These are phyloP conservation scores for Tanacetum coccineum DNA, from an alignment of 129 eudicot species.

Conservation along the genomic window DNA sequence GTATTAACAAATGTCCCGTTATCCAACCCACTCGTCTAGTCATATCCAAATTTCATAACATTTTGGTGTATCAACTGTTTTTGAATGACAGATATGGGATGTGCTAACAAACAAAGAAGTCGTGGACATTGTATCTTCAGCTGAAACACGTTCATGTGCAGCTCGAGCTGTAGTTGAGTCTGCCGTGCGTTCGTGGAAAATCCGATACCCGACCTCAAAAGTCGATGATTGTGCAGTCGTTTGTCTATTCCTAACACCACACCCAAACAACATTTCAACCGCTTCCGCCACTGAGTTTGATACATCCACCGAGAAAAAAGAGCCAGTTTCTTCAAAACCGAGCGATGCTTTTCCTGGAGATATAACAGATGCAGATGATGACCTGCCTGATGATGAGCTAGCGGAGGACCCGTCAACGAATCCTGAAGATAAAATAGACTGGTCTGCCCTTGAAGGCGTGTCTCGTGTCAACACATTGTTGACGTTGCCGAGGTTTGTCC, in stretches of 20 bases:
- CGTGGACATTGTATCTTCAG: slow-evolving; percentile 58
- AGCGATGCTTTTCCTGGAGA: slow-evolving; percentile 2
- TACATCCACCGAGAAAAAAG: slow-evolving; percentile 22
- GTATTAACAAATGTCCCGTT: no score
- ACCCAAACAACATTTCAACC: slow-evolving; percentile 21
- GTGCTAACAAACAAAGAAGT: slow-evolving; percentile 81
- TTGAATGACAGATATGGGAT: slow-evolving; percentile 78
- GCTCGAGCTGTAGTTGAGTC: slow-evolving; percentile 72
- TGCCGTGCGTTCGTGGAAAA: slow-evolving; percentile 82
- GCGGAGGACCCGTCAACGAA: slow-evolving; percentile 33
- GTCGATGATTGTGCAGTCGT: slow-evolving; percentile 93
- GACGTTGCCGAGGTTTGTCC: slow-evolving; percentile 62
- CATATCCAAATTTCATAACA: background rate
- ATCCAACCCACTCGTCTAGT: no score
- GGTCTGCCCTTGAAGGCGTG: slow-evolving; percentile 90
- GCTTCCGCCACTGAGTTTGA: slow-evolving; percentile 34
- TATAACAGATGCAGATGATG: slow-evolving; percentile 24
- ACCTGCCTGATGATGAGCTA: slow-evolving; percentile 5
- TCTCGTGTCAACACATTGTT: slow-evolving; percentile 73
- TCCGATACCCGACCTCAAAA: slow-evolving; percentile 79
- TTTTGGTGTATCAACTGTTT: slow-evolving; percentile 3
- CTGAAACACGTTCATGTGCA: slow-evolving; percentile 55
- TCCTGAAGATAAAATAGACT: slow-evolving; percentile 46
- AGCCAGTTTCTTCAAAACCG: slow-evolving; percentile 7
- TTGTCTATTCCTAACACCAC: slow-evolving; percentile 73